Base-by-base conservation (phyloP, 148 eudicot genomes). In the Dianthus caryophyllus region DNA sequence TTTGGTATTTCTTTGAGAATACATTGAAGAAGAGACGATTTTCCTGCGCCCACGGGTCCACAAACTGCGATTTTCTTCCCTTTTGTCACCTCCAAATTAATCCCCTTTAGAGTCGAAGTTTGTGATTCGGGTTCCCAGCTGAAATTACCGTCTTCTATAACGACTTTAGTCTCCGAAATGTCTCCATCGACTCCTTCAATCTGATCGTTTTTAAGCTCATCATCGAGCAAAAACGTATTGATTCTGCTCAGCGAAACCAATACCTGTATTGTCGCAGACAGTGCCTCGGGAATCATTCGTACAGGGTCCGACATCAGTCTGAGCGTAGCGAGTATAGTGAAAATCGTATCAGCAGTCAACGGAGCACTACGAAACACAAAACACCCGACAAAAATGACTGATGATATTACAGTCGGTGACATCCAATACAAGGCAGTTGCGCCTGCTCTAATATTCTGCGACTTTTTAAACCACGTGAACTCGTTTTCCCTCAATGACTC, bases 41-140 rank as follows among this genome's bases (percentile, higher is more conserved):
- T 87, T 20, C 91, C 91, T 0, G 88, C 71, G 20, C 91, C 91
- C 62, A 87, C 86, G 54, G 73, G 85, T 52, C 91, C 91, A 78
- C 91, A 87, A 13, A 87, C 52, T 2, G 91, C 92, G 27, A 84
- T 72, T 47, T 78, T 80, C 70, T 78, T 66, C 47, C 88, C 92
- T 9, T 38, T 55, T 65, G 50, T 54, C 30, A 82, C 75, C 14
- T 25, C 59, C 58, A 87, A 49, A 41, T 79, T 72, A 58, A 84
- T 69, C 15, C 73, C 54, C 24, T 46, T 31, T 9, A 87, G 53
- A 14, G 80, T 71, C 14, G 77, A 7, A 17, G 46, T 33, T n/a
- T 60, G 24, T 20, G 75, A 31, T 70, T 80, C 30, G 9, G 44
- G 53, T 76, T 82, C 82, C 92, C 92, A 82, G 46, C 64, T 57